A percentile compares a stretch with the other conserved stretches of the same genome.
Evolutionary conservation across 352 stramenopile species (phyloP).

Genomic region (Peronospora farinosa): DNA sequence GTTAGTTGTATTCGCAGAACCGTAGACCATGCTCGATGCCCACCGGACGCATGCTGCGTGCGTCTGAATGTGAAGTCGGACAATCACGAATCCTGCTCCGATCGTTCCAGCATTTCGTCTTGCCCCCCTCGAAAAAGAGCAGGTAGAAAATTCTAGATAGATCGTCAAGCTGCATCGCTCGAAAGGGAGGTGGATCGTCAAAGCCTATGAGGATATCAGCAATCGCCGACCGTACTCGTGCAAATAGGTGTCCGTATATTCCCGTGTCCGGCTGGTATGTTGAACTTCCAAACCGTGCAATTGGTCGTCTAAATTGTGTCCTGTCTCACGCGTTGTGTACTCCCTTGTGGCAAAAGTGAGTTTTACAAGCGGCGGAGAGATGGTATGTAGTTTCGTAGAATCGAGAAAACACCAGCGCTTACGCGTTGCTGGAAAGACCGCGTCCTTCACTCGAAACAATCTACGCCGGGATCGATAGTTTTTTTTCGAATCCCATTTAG

Average conservation of each 20-base stretch:
- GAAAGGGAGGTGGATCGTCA: background rate
- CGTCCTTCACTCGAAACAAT: background rate
- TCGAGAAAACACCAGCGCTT: background rate
- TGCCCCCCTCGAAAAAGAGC: too few relatives aligned
- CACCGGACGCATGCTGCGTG: too few relatives aligned
- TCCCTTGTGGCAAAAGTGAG: background rate
- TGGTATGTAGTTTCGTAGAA: background rate
- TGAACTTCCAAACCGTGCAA: background rate
- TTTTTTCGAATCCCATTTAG: background rate
- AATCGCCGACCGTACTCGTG: background rate
- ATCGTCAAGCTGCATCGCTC: background rate
- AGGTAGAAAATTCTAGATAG: too few relatives aligned
- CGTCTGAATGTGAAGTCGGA: too few relatives aligned
- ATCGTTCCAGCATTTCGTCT: too few relatives aligned
- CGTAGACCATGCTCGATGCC: too few relatives aligned
- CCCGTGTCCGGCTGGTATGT: background rate
- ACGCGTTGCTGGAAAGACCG: background rate
- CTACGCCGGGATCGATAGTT: background rate
- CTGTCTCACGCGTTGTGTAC: background rate
- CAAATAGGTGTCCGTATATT: background rate
- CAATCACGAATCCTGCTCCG: too few relatives aligned
- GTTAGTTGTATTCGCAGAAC: too few relatives aligned
- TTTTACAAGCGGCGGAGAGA: background rate
- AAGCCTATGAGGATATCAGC: conserved; percentile 1
- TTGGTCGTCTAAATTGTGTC: background rate